Evolutionary conservation across 768 basidiomycete species (phyloP), one percentile per base, ranked within the genome.

Genomic region (Psilocybe sp.): DNA sequence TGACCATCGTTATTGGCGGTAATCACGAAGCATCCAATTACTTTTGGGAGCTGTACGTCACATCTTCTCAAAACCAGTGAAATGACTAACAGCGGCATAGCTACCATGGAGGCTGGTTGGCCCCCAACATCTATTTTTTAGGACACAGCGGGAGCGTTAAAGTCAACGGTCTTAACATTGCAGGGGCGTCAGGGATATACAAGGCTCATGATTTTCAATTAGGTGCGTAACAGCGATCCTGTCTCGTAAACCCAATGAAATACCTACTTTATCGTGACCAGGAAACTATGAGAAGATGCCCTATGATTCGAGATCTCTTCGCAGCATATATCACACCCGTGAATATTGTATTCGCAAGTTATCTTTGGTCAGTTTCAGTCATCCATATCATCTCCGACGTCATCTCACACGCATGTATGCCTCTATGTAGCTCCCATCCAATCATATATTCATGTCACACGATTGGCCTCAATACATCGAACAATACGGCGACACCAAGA

Each of bases 11-110:
- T 43, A 97, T 98, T 61, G 97, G 97, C 13, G 97, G 97, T 8
- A 98, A 98, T 63, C 97, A 98, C 64, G 97, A 98, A 69, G 92
- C 92, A 1, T 94, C 91, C 16, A 97, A 94, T 58, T 97, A 98
- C 63, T 76, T 98, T 71, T 95, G 92, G 87, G 97, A 99, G 66
- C 69, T 97, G 91, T 92, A 60, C 68, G 1, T 28, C 13, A n/a
- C 15, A 34, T 36, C 4, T 31, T 16, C 35, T 28, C 4, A 28
- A 28, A 6, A 7, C 33, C 11, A 18, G 39, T 12, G 5, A 3
- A 10, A 36, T 11, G n/a, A 42, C n/a, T 47, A 16, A 46, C 34
- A 43, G 42, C 36, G 40, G 46, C 6, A 32, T 46, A 95, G 92
- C 50, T 98, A 93, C 66, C 90, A 98, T 60, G 95, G 96, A n/a